Percentiles rank a stretch among this genome's conserved stretches.
These are phyloP conservation scores for Dactylonectria macrodidyma DNA, from an alignment of 2,329 filamentous ascomycete species.

Conservation along the genomic window DNA sequence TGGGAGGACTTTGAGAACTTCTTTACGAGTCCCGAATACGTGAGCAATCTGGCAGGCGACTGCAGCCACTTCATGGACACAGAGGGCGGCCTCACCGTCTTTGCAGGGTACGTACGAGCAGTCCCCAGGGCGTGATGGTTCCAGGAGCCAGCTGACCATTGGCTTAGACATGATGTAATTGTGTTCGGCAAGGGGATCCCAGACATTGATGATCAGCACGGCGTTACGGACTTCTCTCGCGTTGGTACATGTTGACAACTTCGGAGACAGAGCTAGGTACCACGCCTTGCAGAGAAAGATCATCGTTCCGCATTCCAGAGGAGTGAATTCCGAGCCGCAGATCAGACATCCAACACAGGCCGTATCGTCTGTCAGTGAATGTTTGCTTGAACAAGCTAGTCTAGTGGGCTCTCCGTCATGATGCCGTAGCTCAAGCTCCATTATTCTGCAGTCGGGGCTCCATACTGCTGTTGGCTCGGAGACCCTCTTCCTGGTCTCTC, in stretches of 20 bases:
- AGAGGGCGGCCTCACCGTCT: conserved; percentile 26
- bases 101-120: conserved; percentile 30
- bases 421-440: too few relatives aligned
- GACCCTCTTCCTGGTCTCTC: too few relatives aligned
- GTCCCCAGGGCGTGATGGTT: neutral
- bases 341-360: neutral
- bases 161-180: conserved; percentile 29
- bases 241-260: neutral
- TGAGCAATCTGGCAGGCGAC: conserved; percentile 22
- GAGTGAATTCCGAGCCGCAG: neutral
- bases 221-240: conserved; percentile 23
- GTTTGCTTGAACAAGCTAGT: too few relatives aligned
- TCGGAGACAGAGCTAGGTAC: neutral
- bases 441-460: too few relatives aligned
- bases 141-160: neutral
- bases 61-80: conserved; percentile 35
- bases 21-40: conserved; percentile 28
- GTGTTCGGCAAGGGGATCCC: conserved; percentile 34
- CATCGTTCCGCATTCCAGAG: neutral
- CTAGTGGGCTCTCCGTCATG: too few relatives aligned
- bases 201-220: conserved; percentile 30
- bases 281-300: neutral
- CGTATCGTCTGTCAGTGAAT: too few relatives aligned
- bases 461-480: too few relatives aligned
- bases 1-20: conserved; percentile 38